These are phyloP conservation scores for Penicillium rolfsii DNA, from an alignment of 2,329 filamentous ascomycete genomes.

Conservation along the genomic window DNA sequence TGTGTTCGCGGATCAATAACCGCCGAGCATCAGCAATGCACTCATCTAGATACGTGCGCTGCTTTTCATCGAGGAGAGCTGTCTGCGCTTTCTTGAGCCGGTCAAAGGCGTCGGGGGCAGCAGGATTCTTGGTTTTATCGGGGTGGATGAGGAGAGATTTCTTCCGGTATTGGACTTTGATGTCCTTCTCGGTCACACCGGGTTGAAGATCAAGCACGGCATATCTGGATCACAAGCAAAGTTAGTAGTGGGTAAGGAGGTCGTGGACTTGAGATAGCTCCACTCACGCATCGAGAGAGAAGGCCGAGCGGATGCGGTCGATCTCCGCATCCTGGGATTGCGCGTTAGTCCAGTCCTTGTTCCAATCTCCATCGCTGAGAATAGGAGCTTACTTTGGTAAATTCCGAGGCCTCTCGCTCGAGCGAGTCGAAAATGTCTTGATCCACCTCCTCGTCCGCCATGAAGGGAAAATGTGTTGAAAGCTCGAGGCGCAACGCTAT, in stretches of 20 bases:
- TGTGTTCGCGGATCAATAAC: slow-evolving; percentile 90
- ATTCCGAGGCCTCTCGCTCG: slow-evolving; percentile 84
- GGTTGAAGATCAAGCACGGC: slow-evolving; percentile 94
- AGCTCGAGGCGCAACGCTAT: not conserved
- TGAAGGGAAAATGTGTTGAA: slow-evolving; percentile 31
- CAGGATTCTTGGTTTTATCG: slow-evolving; percentile 91
- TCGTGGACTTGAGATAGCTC: not conserved
- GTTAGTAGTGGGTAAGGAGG: slow-evolving; percentile 5
- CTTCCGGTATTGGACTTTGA: slow-evolving; percentile 90
- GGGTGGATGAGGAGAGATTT: slow-evolving; percentile 99
- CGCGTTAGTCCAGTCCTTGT: slow-evolving; percentile 22
- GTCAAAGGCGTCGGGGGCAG: slow-evolving; percentile 93
- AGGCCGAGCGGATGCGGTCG: slow-evolving; percentile 88
- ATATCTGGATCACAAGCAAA: slow-evolving; percentile 60
- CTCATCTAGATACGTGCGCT: slow-evolving; percentile 84
- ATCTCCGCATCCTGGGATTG: slow-evolving; percentile 81
- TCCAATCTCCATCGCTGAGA: not conserved
- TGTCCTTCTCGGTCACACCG: slow-evolving; percentile 92
- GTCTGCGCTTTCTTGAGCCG: slow-evolving; percentile 93
- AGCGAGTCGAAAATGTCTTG: slow-evolving; percentile 78
- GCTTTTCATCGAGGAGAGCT: slow-evolving; percentile 90
- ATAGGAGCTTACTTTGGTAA: slow-evolving; percentile 69
- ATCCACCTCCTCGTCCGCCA: slow-evolving; percentile 64
- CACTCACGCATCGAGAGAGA: slow-evolving; percentile 74
- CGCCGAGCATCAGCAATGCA: slow-evolving; percentile 94